Conservation (phyloP, 768 basidiomycete genomes). For the Grammothele lineata region DNA sequence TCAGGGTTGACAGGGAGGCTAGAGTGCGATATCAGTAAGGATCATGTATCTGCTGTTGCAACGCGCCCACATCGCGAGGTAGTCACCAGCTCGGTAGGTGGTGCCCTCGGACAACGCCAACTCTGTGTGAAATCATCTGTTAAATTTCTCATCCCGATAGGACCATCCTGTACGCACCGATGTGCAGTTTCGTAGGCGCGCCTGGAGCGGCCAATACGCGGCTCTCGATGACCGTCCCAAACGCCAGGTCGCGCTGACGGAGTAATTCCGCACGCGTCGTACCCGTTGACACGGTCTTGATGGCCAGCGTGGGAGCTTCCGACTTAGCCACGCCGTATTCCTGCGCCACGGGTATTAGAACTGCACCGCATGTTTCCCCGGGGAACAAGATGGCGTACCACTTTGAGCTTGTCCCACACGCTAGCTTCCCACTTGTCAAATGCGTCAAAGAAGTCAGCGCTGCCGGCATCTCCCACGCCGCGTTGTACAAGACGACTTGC, state of each 20-base stretch:
- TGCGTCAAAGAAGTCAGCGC: constrained; percentile 36
- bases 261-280: constrained; percentile 32
- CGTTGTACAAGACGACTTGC: constrained; percentile 33
- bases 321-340: constrained; percentile 25
- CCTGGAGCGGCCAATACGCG: constrained; percentile 34
- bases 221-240: constrained; percentile 39
- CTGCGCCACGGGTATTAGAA: constrained; percentile 12
- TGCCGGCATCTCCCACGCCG: constrained; percentile 39
- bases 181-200: constrained; percentile 36
- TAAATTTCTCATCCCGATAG: not conserved
- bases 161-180: constrained; percentile 24
- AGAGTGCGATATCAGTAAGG: not conserved
- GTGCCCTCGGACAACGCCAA: constrained; percentile 35
- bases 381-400: constrained; percentile 20
- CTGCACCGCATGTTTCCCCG: not conserved
- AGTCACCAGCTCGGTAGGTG: constrained; percentile 42
- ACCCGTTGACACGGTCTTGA: constrained; percentile 29
- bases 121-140: constrained; percentile 22
- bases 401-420: constrained; percentile 32
- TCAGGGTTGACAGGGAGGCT: constrained; percentile 39
- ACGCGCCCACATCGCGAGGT: constrained; percentile 37
- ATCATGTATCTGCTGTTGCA: not conserved
- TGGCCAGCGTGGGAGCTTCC: constrained; percentile 20
- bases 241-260: constrained; percentile 32
- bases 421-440: constrained; percentile 40